Base-by-base conservation (phyloP, 768 basidiomycete genomes). In the Russula vinacea region DNA sequence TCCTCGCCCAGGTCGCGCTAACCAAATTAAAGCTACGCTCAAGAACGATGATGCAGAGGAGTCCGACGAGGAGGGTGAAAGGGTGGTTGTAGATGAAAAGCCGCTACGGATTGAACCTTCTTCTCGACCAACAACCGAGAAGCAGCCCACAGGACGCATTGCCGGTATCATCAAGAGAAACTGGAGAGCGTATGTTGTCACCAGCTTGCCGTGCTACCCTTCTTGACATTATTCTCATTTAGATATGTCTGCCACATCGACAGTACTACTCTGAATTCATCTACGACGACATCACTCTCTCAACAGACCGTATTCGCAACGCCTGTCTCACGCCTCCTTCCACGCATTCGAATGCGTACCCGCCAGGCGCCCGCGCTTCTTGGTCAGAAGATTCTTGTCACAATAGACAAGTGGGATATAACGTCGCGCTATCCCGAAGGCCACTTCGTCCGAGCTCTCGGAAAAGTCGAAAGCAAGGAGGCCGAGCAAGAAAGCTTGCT, bases 181-280 rank as follows among this genome's bases (percentile, higher is more conserved):
- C 71, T 99, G 96, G 96, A 79, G 95, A 71, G 88, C 95, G 85
- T 94, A 76, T 68, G 91, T 83, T n/a, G 56, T 44, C 70, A 60
- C 13, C 40, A 22, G 33, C 51, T 55, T 19, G 53, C 39, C 35
- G 32, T 64, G 16, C 56, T 54, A 33, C 32, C 6, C 17, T 19
- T 39, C 35, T 56, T 65, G 55, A 65, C 49, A 24, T n/a, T 17
- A 13, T 56, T 39, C 51, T 33, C 54, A 9, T n/a, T 40, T 70
- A 92, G 90, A 47, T 92, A 92, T 71, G 96, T 98, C 42, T 98
- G 94, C 75, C 95, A 98, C 73, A 87, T 99, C 54, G 97, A 98
- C 74, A 84, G 86, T 65, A 84, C 89, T 0, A 95, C 96, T 1
- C 82, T 98, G 39, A 87, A 89, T 0, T 89, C 90, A 5, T 83